phyloP scores from a whole-genome alignment of 2,329 filamentous ascomycete genomes.

The Colletotrichum tropicicola region DNA sequence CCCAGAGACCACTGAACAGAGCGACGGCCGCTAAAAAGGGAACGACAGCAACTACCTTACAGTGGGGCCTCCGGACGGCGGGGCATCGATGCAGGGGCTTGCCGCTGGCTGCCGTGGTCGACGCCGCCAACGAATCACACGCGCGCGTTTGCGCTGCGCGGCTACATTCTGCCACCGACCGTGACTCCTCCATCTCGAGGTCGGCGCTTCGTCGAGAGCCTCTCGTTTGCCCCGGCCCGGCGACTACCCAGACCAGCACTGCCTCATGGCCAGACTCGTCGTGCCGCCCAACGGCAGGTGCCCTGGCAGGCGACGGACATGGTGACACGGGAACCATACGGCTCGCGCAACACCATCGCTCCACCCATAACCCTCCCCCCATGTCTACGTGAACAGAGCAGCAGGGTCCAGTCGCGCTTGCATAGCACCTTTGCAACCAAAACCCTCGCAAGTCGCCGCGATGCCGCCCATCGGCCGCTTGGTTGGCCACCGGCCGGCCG shows the following conservation, averaged over 20 bases:
- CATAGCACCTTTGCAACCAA: slow-evolving; percentile 4
- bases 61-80: no score
- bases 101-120: background rate
- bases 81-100: slow-evolving; percentile 14
- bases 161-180: slow-evolving; percentile 21
- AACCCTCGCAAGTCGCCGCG: slow-evolving; percentile 18
- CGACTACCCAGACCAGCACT: slow-evolving; percentile 38
- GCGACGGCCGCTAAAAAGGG: slow-evolving; percentile 14
- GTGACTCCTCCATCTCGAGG: slow-evolving; percentile 23
- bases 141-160: slow-evolving; percentile 29
- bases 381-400: background rate
- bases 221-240: slow-evolving; percentile 39
- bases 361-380: slow-evolving; percentile 4
- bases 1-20: no score
- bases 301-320: no score
- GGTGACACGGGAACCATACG: background rate
- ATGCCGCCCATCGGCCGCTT: slow-evolving; percentile 26
- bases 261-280: slow-evolving; percentile 35
- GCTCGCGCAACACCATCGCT: slow-evolving; percentile 18
- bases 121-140: slow-evolving; percentile 24
- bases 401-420: slow-evolving; percentile 13
- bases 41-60: no score
- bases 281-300: slow-evolving; percentile 9
- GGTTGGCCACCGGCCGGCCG: slow-evolving; percentile 27
- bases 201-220: slow-evolving; percentile 41